Evolutionary conservation across 345 rosid species (phyloP).

Genomic region (Populus pruinosa): DNA sequence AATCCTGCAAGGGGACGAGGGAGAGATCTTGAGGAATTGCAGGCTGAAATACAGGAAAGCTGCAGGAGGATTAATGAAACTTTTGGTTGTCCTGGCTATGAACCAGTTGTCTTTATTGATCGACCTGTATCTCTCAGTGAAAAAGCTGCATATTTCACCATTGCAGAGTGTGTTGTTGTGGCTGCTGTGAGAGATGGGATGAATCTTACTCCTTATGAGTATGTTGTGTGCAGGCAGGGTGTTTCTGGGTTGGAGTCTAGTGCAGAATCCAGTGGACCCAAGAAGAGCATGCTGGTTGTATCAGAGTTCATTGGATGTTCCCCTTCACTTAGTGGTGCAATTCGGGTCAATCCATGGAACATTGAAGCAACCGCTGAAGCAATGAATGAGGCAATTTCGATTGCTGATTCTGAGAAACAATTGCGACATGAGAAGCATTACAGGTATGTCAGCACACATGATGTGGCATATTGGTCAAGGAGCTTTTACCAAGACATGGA

Average conservation of each 20-base stretch:
- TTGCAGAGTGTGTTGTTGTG: conserved; percentile 71
- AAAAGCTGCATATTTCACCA: conserved; percentile 59
- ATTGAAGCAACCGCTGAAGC: conserved; percentile 67
- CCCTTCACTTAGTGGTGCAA: conserved; percentile 78
- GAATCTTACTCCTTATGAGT: conserved; percentile 77
- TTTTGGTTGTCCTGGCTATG: conserved; percentile 55
- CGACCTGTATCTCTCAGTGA: conserved; percentile 56
- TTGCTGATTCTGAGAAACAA: conserved; percentile 58
- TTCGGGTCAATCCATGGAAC: conserved; percentile 74
- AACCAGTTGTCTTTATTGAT: conserved; percentile 65
- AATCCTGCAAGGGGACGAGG: conserved; percentile 75
- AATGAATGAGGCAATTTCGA: conserved; percentile 68
- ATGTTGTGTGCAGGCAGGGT: conserved; percentile 66
- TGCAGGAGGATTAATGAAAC: conserved; percentile 63
- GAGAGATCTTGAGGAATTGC: conserved; percentile 62
- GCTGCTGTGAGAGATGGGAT: conserved; percentile 82
- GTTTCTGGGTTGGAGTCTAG: conserved; percentile 39
- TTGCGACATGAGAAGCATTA: conserved; percentile 96
- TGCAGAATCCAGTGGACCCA: conserved; percentile 37
- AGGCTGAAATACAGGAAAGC: conserved; percentile 54
- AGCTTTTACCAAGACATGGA: conserved; percentile 79
- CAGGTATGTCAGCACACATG: conserved; percentile 67
- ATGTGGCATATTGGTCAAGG: conserved; percentile 70
- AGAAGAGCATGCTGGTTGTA: conserved; percentile 71
- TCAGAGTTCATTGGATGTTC: conserved; percentile 86